These are phyloP conservation scores for Candida suzukii DNA, from an alignment of 805 yeast species.

Conservation along the genomic window DNA sequence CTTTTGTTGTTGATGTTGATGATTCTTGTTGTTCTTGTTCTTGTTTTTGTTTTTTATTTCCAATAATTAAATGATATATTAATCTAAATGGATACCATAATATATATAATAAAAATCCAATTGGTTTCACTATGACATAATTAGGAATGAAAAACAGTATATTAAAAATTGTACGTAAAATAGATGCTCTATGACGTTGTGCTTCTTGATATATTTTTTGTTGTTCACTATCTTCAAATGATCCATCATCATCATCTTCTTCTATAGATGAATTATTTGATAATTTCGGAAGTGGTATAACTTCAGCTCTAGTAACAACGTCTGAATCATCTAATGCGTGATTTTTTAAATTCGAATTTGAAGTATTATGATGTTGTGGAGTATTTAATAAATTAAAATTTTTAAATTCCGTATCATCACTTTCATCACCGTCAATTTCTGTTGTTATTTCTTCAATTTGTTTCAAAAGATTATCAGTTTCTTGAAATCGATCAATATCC, in stretches of 20 bases:
- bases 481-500: not conserved
- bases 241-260: not conserved
- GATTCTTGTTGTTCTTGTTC: not conserved
- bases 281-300: not conserved
- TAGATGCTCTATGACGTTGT: slow-evolving; percentile 4
- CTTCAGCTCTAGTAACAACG: slow-evolving; percentile 13
- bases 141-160: slow-evolving; percentile 42
- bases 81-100: slow-evolving; percentile 49
- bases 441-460: slow-evolving; percentile 1
- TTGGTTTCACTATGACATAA: slow-evolving; percentile 44
- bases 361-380: not conserved
- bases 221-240: not conserved
- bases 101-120: slow-evolving; percentile 41
- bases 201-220: slow-evolving; percentile 2
- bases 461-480: not conserved
- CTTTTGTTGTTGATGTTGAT: too few species aligned
- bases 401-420: not conserved
- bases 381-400: not conserved
- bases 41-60: not conserved
- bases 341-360: not conserved
- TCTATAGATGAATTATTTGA: not conserved
- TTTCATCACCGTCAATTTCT: not conserved
- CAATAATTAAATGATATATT: slow-evolving; percentile 13
- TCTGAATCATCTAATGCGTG: slow-evolving; percentile 9
- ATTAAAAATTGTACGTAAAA: slow-evolving; percentile 15